Evolutionary conservation across 164 flowering plant genomes (phyloP).

Genomic region (Umbellularia californica): DNA sequence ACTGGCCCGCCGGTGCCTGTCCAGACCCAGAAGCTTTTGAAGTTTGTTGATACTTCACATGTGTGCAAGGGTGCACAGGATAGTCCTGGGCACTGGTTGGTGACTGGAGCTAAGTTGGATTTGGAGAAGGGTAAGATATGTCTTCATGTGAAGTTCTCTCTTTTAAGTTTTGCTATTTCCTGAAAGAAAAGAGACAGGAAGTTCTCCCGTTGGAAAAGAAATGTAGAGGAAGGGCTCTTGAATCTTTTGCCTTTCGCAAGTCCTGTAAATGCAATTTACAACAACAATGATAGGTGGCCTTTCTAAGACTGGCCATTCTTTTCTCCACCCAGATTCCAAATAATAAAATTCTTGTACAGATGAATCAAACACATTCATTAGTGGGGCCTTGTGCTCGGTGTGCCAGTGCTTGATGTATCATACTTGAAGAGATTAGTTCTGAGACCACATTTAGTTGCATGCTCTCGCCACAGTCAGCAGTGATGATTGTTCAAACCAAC

Average conservation of each 20-base stretch:
- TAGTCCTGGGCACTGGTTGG: slow-evolving; percentile 83
- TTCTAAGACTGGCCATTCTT: neutral
- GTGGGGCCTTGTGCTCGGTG: too few relatives aligned
- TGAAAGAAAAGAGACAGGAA: neutral
- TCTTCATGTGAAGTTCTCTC: slow-evolving; percentile 63
- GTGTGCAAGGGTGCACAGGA: slow-evolving; percentile 68
- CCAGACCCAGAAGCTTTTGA: slow-evolving; percentile 45
- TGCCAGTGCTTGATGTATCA: too few relatives aligned
- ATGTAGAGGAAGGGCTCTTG: neutral
- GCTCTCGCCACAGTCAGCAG: too few relatives aligned
- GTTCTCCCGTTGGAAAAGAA: neutral
- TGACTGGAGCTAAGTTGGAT: slow-evolving; percentile 73
- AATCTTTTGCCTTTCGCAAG: neutral
- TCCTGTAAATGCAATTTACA: neutral
- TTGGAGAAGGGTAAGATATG: slow-evolving; percentile 67
- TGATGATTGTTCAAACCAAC: too few relatives aligned
- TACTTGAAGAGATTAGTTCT: too few relatives aligned
- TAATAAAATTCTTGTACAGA: too few relatives aligned
- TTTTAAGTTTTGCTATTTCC: slow-evolving; percentile 11
- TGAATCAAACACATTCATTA: too few relatives aligned
- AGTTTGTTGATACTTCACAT: slow-evolving; percentile 56
- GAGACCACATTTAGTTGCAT: too few relatives aligned
- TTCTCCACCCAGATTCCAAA: too few relatives aligned
- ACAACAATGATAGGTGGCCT: neutral
- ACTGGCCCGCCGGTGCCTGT: slow-evolving; percentile 62